phyloP scores from a whole-genome alignment of 495 filamentous ascomycete genomes.

The Bombardia bombarda region DNA sequence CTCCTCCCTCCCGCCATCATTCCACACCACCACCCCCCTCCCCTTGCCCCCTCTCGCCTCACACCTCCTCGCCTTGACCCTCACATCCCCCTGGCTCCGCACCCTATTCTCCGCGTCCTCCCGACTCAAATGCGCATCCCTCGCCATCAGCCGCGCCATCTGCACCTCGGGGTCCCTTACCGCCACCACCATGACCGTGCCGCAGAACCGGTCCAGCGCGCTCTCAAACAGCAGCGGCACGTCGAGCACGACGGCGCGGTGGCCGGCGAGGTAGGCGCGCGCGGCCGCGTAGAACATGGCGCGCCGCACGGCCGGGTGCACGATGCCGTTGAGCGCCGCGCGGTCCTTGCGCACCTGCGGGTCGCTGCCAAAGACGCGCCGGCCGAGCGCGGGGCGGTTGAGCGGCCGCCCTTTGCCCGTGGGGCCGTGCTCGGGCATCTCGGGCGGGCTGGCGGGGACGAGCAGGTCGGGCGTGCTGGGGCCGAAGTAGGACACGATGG shows the following conservation, averaged over 20 bases:
- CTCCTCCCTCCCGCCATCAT: constrained; percentile 66
- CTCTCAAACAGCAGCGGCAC: constrained; percentile 87
- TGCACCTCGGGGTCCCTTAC: constrained; percentile 68
- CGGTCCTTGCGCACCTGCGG: constrained; percentile 58
- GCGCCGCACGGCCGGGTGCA: constrained; percentile 76
- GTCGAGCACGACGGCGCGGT: constrained; percentile 88
- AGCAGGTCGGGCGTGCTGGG: constrained; percentile 80
- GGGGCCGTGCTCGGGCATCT: constrained; percentile 34
- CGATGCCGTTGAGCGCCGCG: constrained; percentile 72
- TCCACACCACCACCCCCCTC: constrained; percentile 73
- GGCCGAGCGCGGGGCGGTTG: constrained; percentile 78
- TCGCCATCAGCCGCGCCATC: constrained; percentile 61
- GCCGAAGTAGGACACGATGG: constrained; percentile 70
- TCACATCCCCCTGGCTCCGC: constrained; percentile 72
- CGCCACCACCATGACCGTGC: constrained; percentile 75
- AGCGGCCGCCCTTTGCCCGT: constrained; percentile 56
- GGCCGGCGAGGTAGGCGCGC: constrained; percentile 56
- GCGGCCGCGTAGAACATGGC: constrained; percentile 66
- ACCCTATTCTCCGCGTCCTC: constrained; percentile 82
- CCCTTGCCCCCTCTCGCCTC: constrained; percentile 48
- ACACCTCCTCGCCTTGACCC: constrained; percentile 67
- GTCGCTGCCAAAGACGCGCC: constrained; percentile 72
- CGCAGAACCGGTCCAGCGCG: constrained; percentile 70
- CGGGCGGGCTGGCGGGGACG: constrained; percentile 37
- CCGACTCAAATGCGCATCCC: constrained; percentile 63